phyloP scores from a whole-genome alignment of 148 eudicot species.

The Polygonum maritimum region DNA sequence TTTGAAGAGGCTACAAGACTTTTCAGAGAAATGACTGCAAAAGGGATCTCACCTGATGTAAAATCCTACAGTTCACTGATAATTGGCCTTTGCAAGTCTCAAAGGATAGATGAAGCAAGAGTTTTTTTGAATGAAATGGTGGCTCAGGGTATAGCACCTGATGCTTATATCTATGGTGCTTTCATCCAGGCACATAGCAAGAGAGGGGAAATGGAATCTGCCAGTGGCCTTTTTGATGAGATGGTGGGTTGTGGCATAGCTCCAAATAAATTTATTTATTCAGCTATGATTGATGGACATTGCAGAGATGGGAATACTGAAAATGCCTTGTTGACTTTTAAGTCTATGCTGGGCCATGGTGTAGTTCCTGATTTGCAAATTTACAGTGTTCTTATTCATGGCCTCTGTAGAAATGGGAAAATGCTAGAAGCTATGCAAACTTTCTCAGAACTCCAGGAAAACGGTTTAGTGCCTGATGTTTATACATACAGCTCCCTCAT shows the following conservation, averaged over 20 bases:
- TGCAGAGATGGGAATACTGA: constrained; percentile 48
- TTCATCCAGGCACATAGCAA: constrained; percentile 51
- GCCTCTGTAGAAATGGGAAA: constrained; percentile 59
- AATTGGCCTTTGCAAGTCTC: constrained; percentile 61
- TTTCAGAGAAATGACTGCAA: constrained; percentile 50
- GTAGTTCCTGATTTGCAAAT: constrained; percentile 47
- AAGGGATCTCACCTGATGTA: constrained; percentile 50
- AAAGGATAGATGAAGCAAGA: constrained; percentile 51
- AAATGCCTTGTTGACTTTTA: constrained; percentile 44
- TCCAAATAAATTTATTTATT: constrained; percentile 49
- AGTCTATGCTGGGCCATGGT: constrained; percentile 37
- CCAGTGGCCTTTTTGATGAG: constrained; percentile 46
- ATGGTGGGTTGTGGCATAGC: constrained; percentile 49
- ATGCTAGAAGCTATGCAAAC: constrained; percentile 46
- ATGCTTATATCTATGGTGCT: constrained; percentile 71
- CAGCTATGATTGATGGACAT: constrained; percentile 58
- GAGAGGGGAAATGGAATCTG: constrained; percentile 44
- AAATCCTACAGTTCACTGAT: constrained; percentile 66
- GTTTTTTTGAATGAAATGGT: constrained; percentile 44
- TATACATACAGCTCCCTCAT: constrained; percentile 64
- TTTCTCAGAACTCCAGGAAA: constrained; percentile 34
- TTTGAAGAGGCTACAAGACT: constrained; percentile 40
- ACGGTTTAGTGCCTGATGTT: constrained; percentile 65
- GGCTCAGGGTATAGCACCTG: constrained; percentile 44
- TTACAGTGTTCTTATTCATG: constrained; percentile 53